Percentiles rank a stretch among this genome's conserved stretches.
These are phyloP conservation scores for Scenedesmus sp. DNA, from an alignment of 163 green algal genomes.

Conservation along the genomic window DNA sequence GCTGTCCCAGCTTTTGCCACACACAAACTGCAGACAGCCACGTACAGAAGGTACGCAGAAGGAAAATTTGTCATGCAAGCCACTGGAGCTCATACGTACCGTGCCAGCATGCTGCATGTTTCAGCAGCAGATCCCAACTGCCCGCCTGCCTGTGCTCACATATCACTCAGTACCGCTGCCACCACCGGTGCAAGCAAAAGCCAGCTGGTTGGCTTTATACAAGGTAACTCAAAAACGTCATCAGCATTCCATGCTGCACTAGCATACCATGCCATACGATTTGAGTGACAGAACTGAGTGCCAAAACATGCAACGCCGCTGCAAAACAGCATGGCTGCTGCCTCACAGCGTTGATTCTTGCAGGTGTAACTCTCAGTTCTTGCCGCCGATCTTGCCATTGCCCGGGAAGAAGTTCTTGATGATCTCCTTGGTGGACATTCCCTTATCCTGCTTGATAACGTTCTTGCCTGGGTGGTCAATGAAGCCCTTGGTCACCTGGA, in stretches of 20 bases:
- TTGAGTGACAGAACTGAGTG: too few species aligned
- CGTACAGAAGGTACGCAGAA: conserved; percentile 11
- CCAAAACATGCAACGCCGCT: too few species aligned
- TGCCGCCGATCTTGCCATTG: background rate
- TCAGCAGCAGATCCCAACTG: background rate
- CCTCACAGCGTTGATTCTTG: background rate
- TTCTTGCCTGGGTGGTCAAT: background rate
- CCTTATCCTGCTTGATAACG: background rate
- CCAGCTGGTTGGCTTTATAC: background rate
- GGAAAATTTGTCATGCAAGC: too few species aligned
- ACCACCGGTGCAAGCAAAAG: background rate
- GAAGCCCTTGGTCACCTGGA: background rate
- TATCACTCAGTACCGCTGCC: background rate
- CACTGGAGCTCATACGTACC: background rate
- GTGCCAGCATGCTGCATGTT: background rate
- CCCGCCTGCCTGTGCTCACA: too few species aligned
- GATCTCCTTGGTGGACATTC: background rate
- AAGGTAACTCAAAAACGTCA: background rate
- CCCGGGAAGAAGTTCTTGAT: background rate
- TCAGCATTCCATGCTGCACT: background rate
- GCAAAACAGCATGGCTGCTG: background rate
- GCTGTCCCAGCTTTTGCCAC: too few species aligned
- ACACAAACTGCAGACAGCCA: background rate
- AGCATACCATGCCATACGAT: too few species aligned
- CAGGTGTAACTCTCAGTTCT: background rate